phyloP scores from a whole-genome alignment of 345 rosid species.

The Carallia brachiata region DNA sequence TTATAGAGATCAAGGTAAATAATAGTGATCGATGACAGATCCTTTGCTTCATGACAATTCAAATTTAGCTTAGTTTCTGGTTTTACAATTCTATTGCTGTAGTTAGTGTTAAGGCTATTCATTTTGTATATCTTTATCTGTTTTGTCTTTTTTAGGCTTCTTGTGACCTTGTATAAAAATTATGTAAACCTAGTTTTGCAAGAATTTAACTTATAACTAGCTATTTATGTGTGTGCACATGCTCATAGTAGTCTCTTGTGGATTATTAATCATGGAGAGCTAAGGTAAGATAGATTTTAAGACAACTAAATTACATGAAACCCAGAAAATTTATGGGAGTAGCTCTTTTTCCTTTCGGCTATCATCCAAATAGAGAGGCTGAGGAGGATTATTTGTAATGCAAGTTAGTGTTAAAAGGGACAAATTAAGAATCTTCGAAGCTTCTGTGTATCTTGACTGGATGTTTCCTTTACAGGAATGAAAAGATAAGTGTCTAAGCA shows the following conservation, averaged over 20 bases:
- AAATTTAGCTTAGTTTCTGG: conserved; percentile 6
- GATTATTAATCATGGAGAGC: conserved; percentile 5
- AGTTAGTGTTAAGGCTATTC: not conserved
- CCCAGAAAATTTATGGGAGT: conserved; percentile 19
- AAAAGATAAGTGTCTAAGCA: conserved; percentile 8
- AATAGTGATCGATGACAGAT: conserved; percentile 38
- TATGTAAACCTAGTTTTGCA: not conserved
- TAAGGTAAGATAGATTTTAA: conserved; percentile 1
- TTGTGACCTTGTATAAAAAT: conserved; percentile 11
- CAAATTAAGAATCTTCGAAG: conserved; percentile 30
- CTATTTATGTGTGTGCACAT: not conserved
- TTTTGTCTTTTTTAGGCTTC: not conserved
- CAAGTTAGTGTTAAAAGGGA: conserved; percentile 24
- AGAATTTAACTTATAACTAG: not conserved
- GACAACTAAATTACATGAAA: conserved; percentile 15
- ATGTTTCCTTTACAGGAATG: conserved; percentile 11
- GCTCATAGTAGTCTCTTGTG: not conserved
- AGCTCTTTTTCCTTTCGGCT: conserved; percentile 13
- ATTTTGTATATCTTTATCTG: conserved; percentile 6
- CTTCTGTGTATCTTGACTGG: conserved; percentile 9
- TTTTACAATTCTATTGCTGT: not conserved
- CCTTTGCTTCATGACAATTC: conserved; percentile 28
- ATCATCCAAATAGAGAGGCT: conserved; percentile 28
- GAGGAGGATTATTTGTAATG: conserved; percentile 33
- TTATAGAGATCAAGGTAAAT: conserved; percentile 75